A percentile compares a stretch with the other conserved stretches of the same genome.
Conservation (phyloP, 495 filamentous ascomycete genomes). For the Talaromyces borbonicus region DNA sequence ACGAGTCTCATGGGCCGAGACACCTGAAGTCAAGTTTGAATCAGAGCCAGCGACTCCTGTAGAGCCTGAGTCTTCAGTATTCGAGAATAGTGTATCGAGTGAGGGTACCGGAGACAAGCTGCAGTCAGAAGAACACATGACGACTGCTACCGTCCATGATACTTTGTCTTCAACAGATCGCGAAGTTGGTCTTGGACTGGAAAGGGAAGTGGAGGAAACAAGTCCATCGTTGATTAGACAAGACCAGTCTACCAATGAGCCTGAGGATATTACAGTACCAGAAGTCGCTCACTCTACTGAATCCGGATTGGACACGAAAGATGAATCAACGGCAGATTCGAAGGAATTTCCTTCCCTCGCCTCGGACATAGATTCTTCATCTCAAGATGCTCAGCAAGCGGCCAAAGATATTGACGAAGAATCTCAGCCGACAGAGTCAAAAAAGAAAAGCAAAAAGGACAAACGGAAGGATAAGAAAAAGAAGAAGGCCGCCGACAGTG, state of each 20-base stretch:
- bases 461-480: conserved; percentile 9
- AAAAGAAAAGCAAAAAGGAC: conserved; percentile 13
- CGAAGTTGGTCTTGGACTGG: too few relatives aligned
- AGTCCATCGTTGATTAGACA: too few relatives aligned
- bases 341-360: too few relatives aligned
- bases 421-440: background rate
- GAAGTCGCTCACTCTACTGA: too few relatives aligned
- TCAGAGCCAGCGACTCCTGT: background rate
- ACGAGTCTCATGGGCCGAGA: conserved; percentile 9
- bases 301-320: too few relatives aligned
- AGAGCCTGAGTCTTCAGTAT: background rate
- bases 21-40: background rate
- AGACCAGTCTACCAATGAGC: too few relatives aligned
- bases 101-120: background rate
- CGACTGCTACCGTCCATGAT: too few relatives aligned
- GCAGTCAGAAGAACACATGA: background rate
- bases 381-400: background rate
- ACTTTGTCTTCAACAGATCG: too few relatives aligned
- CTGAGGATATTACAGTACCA: too few relatives aligned
- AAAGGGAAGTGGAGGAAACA: too few relatives aligned
- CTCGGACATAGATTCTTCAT: too few relatives aligned
- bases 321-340: too few relatives aligned
- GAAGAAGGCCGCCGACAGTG: conserved; percentile 4
- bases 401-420: background rate
- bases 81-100: background rate